These are phyloP conservation scores for Ceratobasidium sp. DNA, from an alignment of 1,284 basidiomycete species.

Conservation along the genomic window DNA sequence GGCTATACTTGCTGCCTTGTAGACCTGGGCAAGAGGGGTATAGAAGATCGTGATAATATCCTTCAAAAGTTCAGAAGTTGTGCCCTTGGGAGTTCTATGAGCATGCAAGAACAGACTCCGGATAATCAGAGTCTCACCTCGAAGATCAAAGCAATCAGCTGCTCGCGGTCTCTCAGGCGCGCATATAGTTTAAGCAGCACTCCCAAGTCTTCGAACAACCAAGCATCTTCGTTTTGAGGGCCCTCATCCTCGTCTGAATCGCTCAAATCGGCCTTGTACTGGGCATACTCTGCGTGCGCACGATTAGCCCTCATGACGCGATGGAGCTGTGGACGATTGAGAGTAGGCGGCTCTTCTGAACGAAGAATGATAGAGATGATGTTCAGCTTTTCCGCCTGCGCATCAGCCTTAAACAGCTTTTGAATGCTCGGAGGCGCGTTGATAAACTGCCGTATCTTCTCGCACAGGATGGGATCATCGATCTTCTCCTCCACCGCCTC, in stretches of 20 bases:
- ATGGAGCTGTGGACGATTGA: slow-evolving; percentile 80
- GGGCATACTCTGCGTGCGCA: slow-evolving; percentile 79
- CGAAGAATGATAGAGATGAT: slow-evolving; percentile 86
- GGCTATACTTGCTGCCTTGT: slow-evolving; percentile 96
- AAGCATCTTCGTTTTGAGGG: slow-evolving; percentile 90
- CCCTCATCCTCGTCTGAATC: slow-evolving; percentile 95
- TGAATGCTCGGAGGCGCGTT: slow-evolving; percentile 90
- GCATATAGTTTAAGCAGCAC: slow-evolving; percentile 82
- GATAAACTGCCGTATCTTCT: slow-evolving; percentile 88
- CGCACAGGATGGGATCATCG: slow-evolving; percentile 86
- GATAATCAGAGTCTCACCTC: slow-evolving; percentile 68
- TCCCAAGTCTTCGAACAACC: slow-evolving; percentile 91
- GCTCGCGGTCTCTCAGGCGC: slow-evolving; percentile 88
- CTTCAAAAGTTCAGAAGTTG: slow-evolving; percentile 93
- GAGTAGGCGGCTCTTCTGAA: slow-evolving; percentile 76
- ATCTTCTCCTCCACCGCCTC: slow-evolving; percentile 87
- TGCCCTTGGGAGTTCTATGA: slow-evolving; percentile 67
- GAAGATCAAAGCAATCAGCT: slow-evolving; percentile 92
- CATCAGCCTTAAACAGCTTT: slow-evolving; percentile 79
- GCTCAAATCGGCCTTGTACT: slow-evolving; percentile 66
- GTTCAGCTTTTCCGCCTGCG: slow-evolving; percentile 81
- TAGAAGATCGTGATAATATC: slow-evolving; percentile 99
- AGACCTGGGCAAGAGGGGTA: slow-evolving; percentile 96
- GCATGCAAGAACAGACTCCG: background rate
- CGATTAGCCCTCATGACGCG: slow-evolving; percentile 78